Evolutionary conservation across 495 filamentous ascomycete species (phyloP).

Genomic region (Evernia prunastri): DNA sequence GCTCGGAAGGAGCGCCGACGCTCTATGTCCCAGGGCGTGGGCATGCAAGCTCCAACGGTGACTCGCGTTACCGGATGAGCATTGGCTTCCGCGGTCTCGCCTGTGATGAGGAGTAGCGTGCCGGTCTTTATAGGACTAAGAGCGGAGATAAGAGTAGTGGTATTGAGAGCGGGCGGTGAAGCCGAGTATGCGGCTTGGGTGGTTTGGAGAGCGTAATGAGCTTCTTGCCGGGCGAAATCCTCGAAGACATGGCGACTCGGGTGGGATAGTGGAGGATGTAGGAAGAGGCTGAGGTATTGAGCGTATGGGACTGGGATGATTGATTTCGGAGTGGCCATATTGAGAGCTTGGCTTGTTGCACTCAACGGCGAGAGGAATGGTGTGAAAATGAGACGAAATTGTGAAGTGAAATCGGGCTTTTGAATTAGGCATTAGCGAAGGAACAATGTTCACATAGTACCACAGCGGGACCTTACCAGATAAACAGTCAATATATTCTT

Average conservation of each 20-base stretch:
- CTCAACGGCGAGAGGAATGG: not conserved
- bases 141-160: not conserved
- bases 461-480: not conserved
- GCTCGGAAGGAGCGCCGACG: not conserved
- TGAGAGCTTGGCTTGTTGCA: not conserved
- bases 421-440: not conserved
- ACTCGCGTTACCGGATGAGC: not conserved
- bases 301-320: not conserved
- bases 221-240: not conserved
- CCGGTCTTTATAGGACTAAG: not conserved
- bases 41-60: not conserved
- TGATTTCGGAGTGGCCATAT: not conserved
- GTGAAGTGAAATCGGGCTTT: not conserved
- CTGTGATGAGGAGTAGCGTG: not conserved
- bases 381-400: not conserved
- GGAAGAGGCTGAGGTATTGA: not conserved
- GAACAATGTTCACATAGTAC: not conserved
- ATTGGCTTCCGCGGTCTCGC: not conserved
- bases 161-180: not conserved
- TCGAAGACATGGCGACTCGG: not conserved
- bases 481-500: not conserved
- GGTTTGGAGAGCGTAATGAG: constrained; percentile 4
- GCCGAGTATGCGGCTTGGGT: not conserved
- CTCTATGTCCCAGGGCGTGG: not conserved
- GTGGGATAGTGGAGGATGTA: not conserved